These are phyloP conservation scores for Pichia ethanolica DNA, from an alignment of 805 yeast genomes.

Conservation along the genomic window DNA sequence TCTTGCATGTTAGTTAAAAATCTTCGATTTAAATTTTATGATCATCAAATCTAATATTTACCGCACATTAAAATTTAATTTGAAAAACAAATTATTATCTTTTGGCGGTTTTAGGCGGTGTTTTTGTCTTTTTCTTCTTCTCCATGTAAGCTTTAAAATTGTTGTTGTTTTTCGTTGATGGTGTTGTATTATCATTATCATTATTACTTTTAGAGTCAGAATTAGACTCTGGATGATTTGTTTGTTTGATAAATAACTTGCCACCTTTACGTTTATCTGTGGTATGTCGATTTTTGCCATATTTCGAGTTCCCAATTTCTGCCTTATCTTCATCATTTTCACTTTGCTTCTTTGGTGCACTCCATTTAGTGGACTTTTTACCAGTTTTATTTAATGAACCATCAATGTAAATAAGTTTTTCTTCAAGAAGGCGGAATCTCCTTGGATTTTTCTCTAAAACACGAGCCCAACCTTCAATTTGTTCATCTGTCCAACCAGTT, in stretches of 20 bases:
- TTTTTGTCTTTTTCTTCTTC: slow-evolving; percentile 39
- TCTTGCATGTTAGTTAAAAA: too few species aligned
- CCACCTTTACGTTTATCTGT: slow-evolving; percentile 1
- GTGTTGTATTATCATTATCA: neutral
- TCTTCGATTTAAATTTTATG: too few species aligned
- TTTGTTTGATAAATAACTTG: neutral
- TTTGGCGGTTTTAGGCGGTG: too few species aligned
- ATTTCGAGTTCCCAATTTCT: neutral
- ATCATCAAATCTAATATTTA: too few species aligned
- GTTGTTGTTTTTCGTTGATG: slow-evolving; percentile 1
- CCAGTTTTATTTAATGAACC: slow-evolving; percentile 19
- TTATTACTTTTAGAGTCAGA: neutral
- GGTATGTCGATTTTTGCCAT: neutral
- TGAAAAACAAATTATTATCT: too few species aligned
- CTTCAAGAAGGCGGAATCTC: slow-evolving; percentile 55
- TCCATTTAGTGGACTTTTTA: slow-evolving; percentile 18
- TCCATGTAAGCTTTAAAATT: slow-evolving; percentile 12
- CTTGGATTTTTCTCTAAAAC: slow-evolving; percentile 62
- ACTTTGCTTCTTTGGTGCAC: slow-evolving; percentile 9
- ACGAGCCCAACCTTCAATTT: slow-evolving; percentile 88
- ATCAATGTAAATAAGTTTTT: slow-evolving; percentile 43
- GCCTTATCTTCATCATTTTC: slow-evolving; percentile 8
- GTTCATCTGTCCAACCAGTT: slow-evolving; percentile 78
- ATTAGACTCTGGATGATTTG: neutral
- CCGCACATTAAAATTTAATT: too few species aligned